Conservation (phyloP, 1,284 basidiomycete genomes). For the Phylloboletellus chloephorus region DNA sequence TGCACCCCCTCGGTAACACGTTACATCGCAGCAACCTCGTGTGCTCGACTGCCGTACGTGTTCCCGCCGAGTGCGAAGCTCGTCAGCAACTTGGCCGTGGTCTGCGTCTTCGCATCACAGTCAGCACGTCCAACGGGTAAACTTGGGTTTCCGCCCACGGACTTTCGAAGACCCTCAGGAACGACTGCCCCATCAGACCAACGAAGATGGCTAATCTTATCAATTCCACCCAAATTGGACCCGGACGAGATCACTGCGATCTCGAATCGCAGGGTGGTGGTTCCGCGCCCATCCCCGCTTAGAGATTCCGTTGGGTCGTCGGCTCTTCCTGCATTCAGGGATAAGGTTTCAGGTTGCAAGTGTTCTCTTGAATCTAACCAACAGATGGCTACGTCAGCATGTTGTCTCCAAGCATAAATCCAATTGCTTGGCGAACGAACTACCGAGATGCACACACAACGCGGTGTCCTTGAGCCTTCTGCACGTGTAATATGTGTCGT, state of each 20-base stretch:
- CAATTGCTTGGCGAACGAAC: slow-evolving; percentile 19
- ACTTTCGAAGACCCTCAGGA: slow-evolving; percentile 12
- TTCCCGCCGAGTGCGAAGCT: slow-evolving; percentile 22
- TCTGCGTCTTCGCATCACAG: slow-evolving; percentile 1
- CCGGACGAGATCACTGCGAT: slow-evolving; percentile 20
- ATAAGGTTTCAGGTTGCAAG: slow-evolving; percentile 14
- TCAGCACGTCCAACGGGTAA: too few relatives aligned
- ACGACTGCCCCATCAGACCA: too few relatives aligned
- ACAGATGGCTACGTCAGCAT: slow-evolving; percentile 16
- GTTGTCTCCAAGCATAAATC: slow-evolving; percentile 18
- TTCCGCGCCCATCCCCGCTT: slow-evolving; percentile 6
- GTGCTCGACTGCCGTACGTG: slow-evolving; percentile 19
- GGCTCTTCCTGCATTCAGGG: slow-evolving; percentile 13
- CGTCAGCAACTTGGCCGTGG: neutral
- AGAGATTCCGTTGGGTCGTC: slow-evolving; percentile 9
- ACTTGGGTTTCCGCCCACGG: slow-evolving; percentile 3
- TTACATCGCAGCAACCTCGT: slow-evolving; percentile 21
- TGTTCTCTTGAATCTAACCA: slow-evolving; percentile 9
- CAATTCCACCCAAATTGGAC: slow-evolving; percentile 11
- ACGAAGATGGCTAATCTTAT: slow-evolving; percentile 18
- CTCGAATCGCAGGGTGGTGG: slow-evolving; percentile 17
- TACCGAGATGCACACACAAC: slow-evolving; percentile 20
- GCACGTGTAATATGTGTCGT: slow-evolving; percentile 32
- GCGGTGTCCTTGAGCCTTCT: slow-evolving; percentile 28
- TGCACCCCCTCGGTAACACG: slow-evolving; percentile 12